Conservation (phyloP, 106 monocot genomes). For the Phalaenopsis equestris region DNA sequence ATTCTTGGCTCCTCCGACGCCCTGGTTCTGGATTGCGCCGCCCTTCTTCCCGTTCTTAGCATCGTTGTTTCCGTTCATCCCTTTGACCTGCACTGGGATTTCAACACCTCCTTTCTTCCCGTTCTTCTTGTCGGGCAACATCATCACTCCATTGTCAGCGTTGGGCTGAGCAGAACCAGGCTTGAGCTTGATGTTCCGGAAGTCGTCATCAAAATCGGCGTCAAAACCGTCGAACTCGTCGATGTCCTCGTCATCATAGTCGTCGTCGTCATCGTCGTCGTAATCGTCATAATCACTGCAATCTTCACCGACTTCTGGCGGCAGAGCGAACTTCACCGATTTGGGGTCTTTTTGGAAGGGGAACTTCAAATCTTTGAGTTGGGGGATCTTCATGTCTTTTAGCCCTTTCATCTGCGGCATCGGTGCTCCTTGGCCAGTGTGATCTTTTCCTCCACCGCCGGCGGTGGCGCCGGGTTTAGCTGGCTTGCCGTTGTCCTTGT, state of each 20-base stretch:
- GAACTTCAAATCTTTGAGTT: slow-evolving; percentile 48
- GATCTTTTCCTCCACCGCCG: slow-evolving; percentile 20
- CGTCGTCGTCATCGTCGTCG: slow-evolving; percentile 37
- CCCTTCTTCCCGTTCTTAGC: slow-evolving; percentile 23
- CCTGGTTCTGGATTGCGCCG: slow-evolving; percentile 3
- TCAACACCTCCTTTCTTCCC: slow-evolving; percentile 21
- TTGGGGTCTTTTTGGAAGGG: slow-evolving; percentile 44
- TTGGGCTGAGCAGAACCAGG: slow-evolving; percentile 15
- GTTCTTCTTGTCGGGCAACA: slow-evolving; percentile 26
- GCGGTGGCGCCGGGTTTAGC: slow-evolving; percentile 17
- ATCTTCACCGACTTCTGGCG: slow-evolving; percentile 32
- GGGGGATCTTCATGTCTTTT: slow-evolving; percentile 45
- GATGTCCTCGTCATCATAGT: slow-evolving; percentile 29
- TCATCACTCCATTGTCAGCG: slow-evolving; percentile 1
- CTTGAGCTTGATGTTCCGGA: slow-evolving; percentile 41
- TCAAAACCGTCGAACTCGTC: slow-evolving; percentile 48
- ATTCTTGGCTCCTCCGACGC: slow-evolving; percentile 3
- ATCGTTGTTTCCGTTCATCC: slow-evolving; percentile 2
- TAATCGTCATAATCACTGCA: slow-evolving; percentile 29
- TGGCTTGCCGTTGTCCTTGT: slow-evolving; percentile 21
- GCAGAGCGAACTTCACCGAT: slow-evolving; percentile 43
- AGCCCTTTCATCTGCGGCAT: slow-evolving; percentile 36
- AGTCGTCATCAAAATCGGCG: slow-evolving; percentile 39
- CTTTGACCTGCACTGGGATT: slow-evolving; percentile 27
- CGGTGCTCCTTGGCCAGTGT: slow-evolving; percentile 18